phyloP scores from a whole-genome alignment of 2,329 filamentous ascomycete species.

The Verticillium tricorpus region DNA sequence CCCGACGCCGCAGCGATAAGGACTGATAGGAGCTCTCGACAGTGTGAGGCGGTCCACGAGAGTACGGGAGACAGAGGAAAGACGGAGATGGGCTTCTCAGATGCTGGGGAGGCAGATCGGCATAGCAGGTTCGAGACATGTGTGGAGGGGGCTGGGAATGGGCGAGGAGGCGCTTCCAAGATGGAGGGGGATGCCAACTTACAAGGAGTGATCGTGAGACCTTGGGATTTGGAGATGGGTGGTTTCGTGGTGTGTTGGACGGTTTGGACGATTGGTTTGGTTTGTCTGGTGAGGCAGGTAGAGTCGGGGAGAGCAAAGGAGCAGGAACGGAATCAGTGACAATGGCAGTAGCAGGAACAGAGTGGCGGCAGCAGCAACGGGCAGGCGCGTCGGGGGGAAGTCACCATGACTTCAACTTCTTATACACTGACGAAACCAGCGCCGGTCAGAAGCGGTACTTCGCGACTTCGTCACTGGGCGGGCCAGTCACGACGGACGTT shows the following conservation, averaged over 20 bases:
- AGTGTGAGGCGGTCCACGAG: background rate
- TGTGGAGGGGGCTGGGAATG: background rate
- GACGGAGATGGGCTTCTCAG: background rate
- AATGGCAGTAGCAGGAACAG: background rate
- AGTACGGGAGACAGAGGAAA: background rate
- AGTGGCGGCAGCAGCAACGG: background rate
- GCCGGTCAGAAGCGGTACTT: constrained; percentile 1
- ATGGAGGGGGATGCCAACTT: background rate
- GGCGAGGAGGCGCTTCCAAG: background rate
- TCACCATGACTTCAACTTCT: constrained; percentile 1
- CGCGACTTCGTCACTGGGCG: constrained; percentile 1
- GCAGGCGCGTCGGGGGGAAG: background rate
- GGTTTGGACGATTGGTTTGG: background rate
- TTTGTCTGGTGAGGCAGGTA: background rate
- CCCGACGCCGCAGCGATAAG: constrained; percentile 1
- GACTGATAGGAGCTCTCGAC: background rate
- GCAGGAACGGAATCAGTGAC: constrained; percentile 1
- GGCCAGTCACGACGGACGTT: constrained; percentile 1
- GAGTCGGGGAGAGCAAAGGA: background rate
- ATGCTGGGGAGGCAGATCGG: background rate
- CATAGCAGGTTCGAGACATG: background rate
- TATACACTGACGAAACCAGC: constrained; percentile 2
- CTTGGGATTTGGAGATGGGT: background rate
- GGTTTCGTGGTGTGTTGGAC: background rate
- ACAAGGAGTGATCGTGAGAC: background rate